These are phyloP conservation scores for Schizochytrium sp. DNA, from an alignment of 108 stramenopile species.

Conservation along the genomic window DNA sequence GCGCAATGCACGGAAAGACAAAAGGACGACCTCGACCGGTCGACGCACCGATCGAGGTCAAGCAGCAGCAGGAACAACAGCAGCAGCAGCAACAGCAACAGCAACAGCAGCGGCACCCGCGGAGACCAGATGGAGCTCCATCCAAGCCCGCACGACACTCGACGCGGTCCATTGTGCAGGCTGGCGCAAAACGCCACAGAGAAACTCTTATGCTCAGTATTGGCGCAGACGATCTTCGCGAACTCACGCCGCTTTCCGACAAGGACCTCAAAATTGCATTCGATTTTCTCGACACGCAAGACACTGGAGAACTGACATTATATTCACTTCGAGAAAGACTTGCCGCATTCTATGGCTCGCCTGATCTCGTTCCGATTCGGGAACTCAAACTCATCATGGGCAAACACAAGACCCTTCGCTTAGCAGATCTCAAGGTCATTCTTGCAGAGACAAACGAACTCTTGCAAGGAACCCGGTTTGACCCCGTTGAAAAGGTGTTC, in stretches of 20 bases:
- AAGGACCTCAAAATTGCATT: neutral
- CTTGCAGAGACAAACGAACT: neutral
- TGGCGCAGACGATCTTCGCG: neutral
- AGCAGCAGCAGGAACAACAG: too few relatives aligned
- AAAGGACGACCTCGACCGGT: too few relatives aligned
- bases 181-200: too few relatives aligned
- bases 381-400: neutral
- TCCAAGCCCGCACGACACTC: too few relatives aligned
- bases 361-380: neutral
- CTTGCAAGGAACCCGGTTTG: constrained; percentile 4
- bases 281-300: neutral
- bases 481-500: constrained; percentile 53
- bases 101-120: too few relatives aligned
- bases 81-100: too few relatives aligned
- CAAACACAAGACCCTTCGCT: neutral
- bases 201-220: neutral
- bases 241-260: neutral
- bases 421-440: neutral
- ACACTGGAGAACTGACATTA: neutral
- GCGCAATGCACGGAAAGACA: too few relatives aligned
- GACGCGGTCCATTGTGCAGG: too few relatives aligned
- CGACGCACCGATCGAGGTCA: too few relatives aligned
- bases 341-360: neutral
- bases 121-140: too few relatives aligned
- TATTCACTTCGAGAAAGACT: neutral